Conservation (phyloP, 2,329 filamentous ascomycete genomes). For the Aspergillus tamarii region DNA sequence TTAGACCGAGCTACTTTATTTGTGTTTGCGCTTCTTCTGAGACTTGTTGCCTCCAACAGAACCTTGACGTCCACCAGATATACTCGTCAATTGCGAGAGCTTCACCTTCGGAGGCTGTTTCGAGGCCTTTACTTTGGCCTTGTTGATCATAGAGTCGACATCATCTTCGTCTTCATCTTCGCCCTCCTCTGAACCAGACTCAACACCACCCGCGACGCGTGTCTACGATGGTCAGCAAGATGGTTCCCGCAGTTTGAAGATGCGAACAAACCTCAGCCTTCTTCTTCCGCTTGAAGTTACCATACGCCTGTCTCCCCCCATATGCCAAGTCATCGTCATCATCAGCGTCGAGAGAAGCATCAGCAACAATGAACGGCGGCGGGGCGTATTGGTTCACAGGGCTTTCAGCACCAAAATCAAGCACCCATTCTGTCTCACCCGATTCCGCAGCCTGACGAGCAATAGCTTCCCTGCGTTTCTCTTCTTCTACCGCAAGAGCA, state of each 20-base stretch:
- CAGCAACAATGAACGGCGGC: constrained; percentile 35
- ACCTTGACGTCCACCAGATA: constrained; percentile 31
- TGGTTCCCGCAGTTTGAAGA: neutral
- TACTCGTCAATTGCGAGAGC: constrained; percentile 32
- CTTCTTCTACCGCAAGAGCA: constrained; percentile 45
- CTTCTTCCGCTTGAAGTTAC: constrained; percentile 43
- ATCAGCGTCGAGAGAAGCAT: constrained; percentile 38
- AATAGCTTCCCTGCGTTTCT: constrained; percentile 44
- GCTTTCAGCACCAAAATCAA: constrained; percentile 34
- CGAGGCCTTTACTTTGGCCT: constrained; percentile 20
- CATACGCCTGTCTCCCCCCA: constrained; percentile 42
- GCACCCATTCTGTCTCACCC: constrained; percentile 49
- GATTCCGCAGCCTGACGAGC: constrained; percentile 46
- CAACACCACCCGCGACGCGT: constrained; percentile 3
- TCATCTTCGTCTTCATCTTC: constrained; percentile 19
- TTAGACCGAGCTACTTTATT: neutral
- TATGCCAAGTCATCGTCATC: constrained; percentile 32
- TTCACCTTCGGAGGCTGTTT: constrained; percentile 21
- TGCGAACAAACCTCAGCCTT: constrained; percentile 27
- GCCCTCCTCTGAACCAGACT: constrained; percentile 7
- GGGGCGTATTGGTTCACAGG: constrained; percentile 19
- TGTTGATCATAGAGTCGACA: constrained; percentile 22
- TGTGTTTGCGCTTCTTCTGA: constrained; percentile 30
- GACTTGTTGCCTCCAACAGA: constrained; percentile 18
- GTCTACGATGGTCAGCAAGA: constrained; percentile 10